A percentile compares a stretch with the other conserved stretches of the same genome.
Conservation (phyloP, 495 filamentous ascomycete species). For the Penicillium pancosmium region DNA sequence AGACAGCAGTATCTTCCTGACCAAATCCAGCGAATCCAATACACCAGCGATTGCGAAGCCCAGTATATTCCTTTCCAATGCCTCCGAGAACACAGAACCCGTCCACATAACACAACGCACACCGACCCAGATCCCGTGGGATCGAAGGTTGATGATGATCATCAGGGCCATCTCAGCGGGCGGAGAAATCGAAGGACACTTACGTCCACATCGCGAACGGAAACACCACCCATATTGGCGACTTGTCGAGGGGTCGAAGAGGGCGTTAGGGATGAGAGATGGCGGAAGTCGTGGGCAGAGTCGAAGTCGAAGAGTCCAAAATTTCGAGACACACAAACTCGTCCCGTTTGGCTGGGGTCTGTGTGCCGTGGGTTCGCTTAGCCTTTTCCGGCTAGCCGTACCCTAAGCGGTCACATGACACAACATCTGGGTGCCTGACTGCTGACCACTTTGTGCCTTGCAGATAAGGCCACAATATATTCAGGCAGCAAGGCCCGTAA, state of each 20-base stretch:
- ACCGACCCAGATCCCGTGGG: background rate
- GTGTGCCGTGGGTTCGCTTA: slow-evolving; percentile 47
- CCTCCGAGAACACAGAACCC: background rate
- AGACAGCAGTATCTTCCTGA: background rate
- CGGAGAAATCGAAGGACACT: slow-evolving; percentile 44
- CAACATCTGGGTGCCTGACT: background rate
- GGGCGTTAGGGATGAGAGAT: slow-evolving; percentile 39
- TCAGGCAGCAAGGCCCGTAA: background rate
- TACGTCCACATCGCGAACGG: slow-evolving; percentile 91
- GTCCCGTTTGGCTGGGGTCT: slow-evolving; percentile 36
- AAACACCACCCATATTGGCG: slow-evolving; percentile 83
- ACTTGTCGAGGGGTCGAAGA: slow-evolving; percentile 47
- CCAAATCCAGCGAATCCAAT: background rate
- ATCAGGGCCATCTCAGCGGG: slow-evolving; percentile 1
- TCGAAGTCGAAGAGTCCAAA: slow-evolving; percentile 47
- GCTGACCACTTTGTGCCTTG: background rate
- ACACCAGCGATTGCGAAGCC: background rate
- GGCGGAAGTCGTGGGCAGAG: slow-evolving; percentile 39
- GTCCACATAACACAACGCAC: slow-evolving; percentile 4
- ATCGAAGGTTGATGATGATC: slow-evolving; percentile 3
- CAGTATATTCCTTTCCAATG: slow-evolving; percentile 1
- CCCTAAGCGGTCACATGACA: slow-evolving; percentile 40
- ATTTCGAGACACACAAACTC: slow-evolving; percentile 45
- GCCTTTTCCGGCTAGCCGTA: slow-evolving; percentile 49
- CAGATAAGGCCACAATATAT: background rate